Evolutionary conservation across 2,329 filamentous ascomycete species (phyloP).

Genomic region (Stachybotrys chlorohalonatus): DNA sequence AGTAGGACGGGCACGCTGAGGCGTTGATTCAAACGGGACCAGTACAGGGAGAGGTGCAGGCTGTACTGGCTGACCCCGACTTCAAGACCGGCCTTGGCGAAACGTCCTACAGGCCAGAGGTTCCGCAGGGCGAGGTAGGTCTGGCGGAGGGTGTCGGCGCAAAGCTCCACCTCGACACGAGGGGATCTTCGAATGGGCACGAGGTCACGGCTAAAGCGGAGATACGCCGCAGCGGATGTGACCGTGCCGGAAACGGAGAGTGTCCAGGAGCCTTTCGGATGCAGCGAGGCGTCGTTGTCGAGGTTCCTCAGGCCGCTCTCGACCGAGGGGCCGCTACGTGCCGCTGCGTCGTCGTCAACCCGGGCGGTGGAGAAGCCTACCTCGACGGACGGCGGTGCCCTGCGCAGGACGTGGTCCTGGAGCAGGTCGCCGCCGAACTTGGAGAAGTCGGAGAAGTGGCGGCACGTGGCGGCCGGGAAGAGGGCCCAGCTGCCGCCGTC

Average conservation of each 20-base stretch:
- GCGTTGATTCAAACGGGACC: slow-evolving; percentile 35
- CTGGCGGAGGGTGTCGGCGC: slow-evolving; percentile 22
- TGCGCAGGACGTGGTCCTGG: slow-evolving; percentile 16
- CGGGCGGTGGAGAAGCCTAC: slow-evolving; percentile 26
- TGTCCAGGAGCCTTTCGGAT: slow-evolving; percentile 26
- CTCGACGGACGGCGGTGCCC: slow-evolving; percentile 28
- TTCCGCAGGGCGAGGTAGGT: slow-evolving; percentile 33
- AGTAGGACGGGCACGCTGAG: slow-evolving; percentile 34
- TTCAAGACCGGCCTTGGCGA: slow-evolving; percentile 34
- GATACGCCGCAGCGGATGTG: slow-evolving; percentile 21
- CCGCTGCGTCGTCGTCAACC: slow-evolving; percentile 5
- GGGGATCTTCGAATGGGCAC: slow-evolving; percentile 10
- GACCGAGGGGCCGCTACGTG: slow-evolving; percentile 7
- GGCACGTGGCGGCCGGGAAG: slow-evolving; percentile 16
- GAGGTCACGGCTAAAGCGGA: slow-evolving; percentile 23
- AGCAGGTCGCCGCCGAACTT: slow-evolving; percentile 18
- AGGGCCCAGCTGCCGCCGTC: slow-evolving; percentile 34
- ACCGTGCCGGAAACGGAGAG: slow-evolving; percentile 22
- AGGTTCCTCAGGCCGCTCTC: slow-evolving; percentile 27
- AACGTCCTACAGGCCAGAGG: slow-evolving; percentile 29
- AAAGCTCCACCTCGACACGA: slow-evolving; percentile 33
- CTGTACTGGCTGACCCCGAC: slow-evolving; percentile 29
- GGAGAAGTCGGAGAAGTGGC: slow-evolving; percentile 22
- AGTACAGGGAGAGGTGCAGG: slow-evolving; percentile 36
- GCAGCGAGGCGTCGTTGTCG: slow-evolving; percentile 18